Evolutionary conservation across 768 basidiomycete species (phyloP).

Genomic region (Trametes punicea): DNA sequence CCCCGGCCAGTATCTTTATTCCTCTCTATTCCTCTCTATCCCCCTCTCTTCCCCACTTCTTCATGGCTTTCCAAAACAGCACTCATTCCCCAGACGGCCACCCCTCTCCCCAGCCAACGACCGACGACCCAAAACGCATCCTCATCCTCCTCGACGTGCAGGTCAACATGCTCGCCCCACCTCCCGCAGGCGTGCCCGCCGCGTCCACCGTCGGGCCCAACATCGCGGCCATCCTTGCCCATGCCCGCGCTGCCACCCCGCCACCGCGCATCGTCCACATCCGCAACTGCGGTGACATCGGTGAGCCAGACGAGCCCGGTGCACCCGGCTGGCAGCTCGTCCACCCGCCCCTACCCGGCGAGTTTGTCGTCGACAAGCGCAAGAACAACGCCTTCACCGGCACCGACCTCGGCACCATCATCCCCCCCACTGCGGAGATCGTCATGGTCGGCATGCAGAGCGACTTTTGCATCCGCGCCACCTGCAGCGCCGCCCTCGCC

Average conservation of each 20-base stretch:
- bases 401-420: slow-evolving; percentile 47
- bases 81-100: background rate
- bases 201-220: slow-evolving; percentile 42
- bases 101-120: background rate
- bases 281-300: slow-evolving; percentile 58
- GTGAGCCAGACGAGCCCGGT: slow-evolving; percentile 57
- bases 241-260: slow-evolving; percentile 45
- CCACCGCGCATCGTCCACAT: slow-evolving; percentile 58
- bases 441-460: slow-evolving; percentile 67
- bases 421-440: slow-evolving; percentile 55
- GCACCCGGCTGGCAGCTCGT: slow-evolving; percentile 61
- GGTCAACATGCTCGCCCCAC: slow-evolving; percentile 44
- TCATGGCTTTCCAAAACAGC: background rate
- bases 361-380: slow-evolving; percentile 59
- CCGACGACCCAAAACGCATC: slow-evolving; percentile 35
- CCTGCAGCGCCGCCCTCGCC: slow-evolving; percentile 59
- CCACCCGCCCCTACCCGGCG: slow-evolving; percentile 47
- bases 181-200: slow-evolving; percentile 49
- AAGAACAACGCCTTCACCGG: slow-evolving; percentile 66
- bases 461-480: slow-evolving; percentile 51
- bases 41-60: background rate
- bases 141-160: slow-evolving; percentile 63
- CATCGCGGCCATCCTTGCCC: slow-evolving; percentile 45
- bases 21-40: background rate
- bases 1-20: background rate